Conservation (phyloP, 176 grass and related monocot species). For the Carex pumila region DNA sequence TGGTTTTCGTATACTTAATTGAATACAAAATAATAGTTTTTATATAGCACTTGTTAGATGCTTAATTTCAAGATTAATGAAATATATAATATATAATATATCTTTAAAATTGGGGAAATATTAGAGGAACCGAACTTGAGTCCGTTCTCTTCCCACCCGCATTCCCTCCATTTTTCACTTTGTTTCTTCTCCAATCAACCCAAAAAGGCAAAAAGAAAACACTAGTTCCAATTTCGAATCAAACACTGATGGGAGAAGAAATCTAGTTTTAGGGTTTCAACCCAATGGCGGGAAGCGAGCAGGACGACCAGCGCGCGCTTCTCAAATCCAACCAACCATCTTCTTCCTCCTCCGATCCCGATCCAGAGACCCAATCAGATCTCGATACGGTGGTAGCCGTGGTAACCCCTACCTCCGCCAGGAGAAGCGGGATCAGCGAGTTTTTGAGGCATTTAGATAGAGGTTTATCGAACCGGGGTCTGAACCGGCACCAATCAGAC, state of each 20-base stretch:
- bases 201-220: background rate
- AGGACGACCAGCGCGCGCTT: slow-evolving; percentile 22
- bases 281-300: slow-evolving; percentile 28
- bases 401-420: slow-evolving; percentile 35
- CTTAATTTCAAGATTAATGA: background rate
- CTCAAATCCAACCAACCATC: slow-evolving; percentile 17
- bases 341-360: slow-evolving; percentile 20
- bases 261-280: slow-evolving; percentile 11
- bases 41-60: background rate
- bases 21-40: background rate
- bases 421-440: slow-evolving; percentile 54
- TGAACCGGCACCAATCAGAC: slow-evolving; percentile 29
- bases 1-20: background rate
- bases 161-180: background rate
- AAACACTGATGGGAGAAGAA: background rate
- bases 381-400: slow-evolving; percentile 23
- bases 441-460: slow-evolving; percentile 76
- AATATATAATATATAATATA: too few relatives aligned
- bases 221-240: background rate
- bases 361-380: slow-evolving; percentile 41
- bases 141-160: background rate
- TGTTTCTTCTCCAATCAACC: background rate
- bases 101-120: background rate
- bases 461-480: slow-evolving; percentile 40
- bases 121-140: background rate